These are phyloP conservation scores for Fusarium verrucosum DNA, from an alignment of 2,329 filamentous ascomycete species.

Conservation along the genomic window DNA sequence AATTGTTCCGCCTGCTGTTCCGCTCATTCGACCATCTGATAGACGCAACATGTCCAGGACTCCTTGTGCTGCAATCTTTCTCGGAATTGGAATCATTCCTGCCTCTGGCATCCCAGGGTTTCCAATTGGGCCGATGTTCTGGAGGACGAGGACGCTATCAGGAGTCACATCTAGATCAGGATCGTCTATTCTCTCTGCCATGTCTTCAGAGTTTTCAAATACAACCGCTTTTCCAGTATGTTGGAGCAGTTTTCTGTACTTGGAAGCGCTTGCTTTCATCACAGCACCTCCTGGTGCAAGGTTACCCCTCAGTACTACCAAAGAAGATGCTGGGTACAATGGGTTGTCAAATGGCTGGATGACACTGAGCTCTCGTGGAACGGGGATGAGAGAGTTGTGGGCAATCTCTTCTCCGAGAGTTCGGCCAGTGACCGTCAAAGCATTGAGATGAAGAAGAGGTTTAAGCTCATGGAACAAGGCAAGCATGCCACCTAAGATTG, in stretches of 20 bases:
- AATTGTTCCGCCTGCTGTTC: slow-evolving; percentile 89
- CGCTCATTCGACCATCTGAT: slow-evolving; percentile 87
- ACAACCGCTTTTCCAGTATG: slow-evolving; percentile 63
- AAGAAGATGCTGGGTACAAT: slow-evolving; percentile 79
- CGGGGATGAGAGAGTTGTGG: slow-evolving; percentile 68
- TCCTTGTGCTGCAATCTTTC: slow-evolving; percentile 79
- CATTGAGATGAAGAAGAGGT: slow-evolving; percentile 78
- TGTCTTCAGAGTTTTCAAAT: slow-evolving; percentile 80
- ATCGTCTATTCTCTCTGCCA: slow-evolving; percentile 70
- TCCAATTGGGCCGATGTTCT: slow-evolving; percentile 89
- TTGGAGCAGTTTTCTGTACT: slow-evolving; percentile 69
- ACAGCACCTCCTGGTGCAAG: slow-evolving; percentile 85
- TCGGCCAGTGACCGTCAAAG: slow-evolving; percentile 83
- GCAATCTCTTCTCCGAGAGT: slow-evolving; percentile 84
- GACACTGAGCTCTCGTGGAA: slow-evolving; percentile 51
- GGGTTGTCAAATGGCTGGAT: slow-evolving; percentile 73
- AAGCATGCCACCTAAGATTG: slow-evolving; percentile 73
- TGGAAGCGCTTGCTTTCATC: slow-evolving; percentile 87
- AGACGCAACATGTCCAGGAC: slow-evolving; percentile 83
- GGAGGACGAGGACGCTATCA: slow-evolving; percentile 77
- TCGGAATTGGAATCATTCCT: slow-evolving; percentile 69
- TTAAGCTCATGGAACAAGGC: slow-evolving; percentile 82
- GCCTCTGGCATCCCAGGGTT: slow-evolving; percentile 96
- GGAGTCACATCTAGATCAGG: slow-evolving; percentile 68
- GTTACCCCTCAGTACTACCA: slow-evolving; percentile 85